Conservation (phyloP, 352 stramenopile genomes). For the Pythium aristosporum region DNA sequence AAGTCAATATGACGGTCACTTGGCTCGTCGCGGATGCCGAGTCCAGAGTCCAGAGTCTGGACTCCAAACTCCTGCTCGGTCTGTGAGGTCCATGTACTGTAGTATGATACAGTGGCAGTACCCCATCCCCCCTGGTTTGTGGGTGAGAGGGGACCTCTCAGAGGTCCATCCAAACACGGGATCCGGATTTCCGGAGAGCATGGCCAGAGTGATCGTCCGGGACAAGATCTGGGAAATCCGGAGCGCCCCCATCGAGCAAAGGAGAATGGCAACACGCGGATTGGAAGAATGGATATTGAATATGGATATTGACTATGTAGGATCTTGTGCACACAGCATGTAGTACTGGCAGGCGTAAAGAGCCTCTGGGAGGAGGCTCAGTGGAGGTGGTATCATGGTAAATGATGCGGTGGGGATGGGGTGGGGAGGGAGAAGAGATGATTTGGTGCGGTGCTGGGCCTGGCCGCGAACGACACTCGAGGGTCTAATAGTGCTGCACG, state of each 20-base stretch:
- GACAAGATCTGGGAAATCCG: neutral
- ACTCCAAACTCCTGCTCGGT: too few relatives aligned
- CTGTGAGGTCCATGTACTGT: too few relatives aligned
- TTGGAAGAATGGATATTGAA: neutral
- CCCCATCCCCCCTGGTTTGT: conserved; percentile 8
- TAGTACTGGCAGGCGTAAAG: conserved; percentile 6
- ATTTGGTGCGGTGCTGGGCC: neutral
- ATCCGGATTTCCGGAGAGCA: neutral
- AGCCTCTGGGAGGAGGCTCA: conserved; percentile 5
- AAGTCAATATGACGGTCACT: too few relatives aligned
- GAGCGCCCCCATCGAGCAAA: neutral
- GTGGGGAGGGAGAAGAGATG: neutral
- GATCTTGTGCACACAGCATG: neutral
- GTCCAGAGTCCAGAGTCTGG: too few relatives aligned
- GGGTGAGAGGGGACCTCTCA: neutral
- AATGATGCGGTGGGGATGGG: conserved; percentile 10
- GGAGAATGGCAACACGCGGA: neutral
- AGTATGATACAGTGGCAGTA: neutral
- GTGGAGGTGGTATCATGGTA: conserved; percentile 18
- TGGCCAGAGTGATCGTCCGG: neutral
- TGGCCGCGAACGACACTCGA: conserved; percentile 8
- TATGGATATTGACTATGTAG: neutral
- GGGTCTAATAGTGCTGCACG: conserved; percentile 9
- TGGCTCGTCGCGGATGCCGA: too few relatives aligned
- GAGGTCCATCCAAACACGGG: conserved; percentile 8